phyloP scores from a whole-genome alignment of 2,329 filamentous ascomycete species.

The Samsoniella hepiali region DNA sequence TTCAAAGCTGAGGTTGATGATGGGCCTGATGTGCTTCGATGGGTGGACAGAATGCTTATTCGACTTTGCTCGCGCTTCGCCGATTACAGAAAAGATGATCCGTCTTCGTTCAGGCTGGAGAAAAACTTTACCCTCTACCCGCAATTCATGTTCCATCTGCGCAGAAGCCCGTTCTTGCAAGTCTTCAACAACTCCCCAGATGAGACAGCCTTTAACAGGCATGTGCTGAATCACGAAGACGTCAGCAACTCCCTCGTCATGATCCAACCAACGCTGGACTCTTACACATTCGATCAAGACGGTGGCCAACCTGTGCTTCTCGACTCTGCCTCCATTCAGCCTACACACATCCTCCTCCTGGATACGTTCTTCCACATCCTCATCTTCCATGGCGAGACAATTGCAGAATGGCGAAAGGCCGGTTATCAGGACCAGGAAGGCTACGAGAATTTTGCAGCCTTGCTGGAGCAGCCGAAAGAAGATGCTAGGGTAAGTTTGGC shows the following conservation, averaged over 20 bases:
- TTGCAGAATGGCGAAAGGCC: constrained; percentile 96
- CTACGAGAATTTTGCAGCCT: constrained; percentile 88
- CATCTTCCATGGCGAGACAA: constrained; percentile 97
- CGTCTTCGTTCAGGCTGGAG: constrained; percentile 91
- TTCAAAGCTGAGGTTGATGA: constrained; percentile 99
- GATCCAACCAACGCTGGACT: constrained; percentile 97
- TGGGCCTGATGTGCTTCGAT: constrained; percentile 94
- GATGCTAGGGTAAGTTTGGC: constrained; percentile 74
- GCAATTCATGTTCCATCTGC: constrained; percentile 99
- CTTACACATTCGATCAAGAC: constrained; percentile 95
- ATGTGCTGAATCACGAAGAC: constrained; percentile 96
- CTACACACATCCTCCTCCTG: constrained; percentile 86
- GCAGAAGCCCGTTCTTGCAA: constrained; percentile 94
- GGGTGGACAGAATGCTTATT: constrained; percentile 99
- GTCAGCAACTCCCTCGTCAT: constrained; percentile 95
- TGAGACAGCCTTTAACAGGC: constrained; percentile 97
- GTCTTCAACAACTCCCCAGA: constrained; percentile 99
- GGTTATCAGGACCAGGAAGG: constrained; percentile 98
- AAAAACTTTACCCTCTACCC: constrained; percentile 99
- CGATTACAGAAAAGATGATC: constrained; percentile 97
- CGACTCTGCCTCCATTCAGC: constrained; percentile 94
- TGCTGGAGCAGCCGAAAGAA: constrained; percentile 92
- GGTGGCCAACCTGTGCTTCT: constrained; percentile 89
- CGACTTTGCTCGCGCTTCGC: constrained; percentile 93
- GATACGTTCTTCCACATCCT: constrained; percentile 99